Evolutionary conservation across 116 monocot species (phyloP).

Genomic region (Posidonia oceanica): DNA sequence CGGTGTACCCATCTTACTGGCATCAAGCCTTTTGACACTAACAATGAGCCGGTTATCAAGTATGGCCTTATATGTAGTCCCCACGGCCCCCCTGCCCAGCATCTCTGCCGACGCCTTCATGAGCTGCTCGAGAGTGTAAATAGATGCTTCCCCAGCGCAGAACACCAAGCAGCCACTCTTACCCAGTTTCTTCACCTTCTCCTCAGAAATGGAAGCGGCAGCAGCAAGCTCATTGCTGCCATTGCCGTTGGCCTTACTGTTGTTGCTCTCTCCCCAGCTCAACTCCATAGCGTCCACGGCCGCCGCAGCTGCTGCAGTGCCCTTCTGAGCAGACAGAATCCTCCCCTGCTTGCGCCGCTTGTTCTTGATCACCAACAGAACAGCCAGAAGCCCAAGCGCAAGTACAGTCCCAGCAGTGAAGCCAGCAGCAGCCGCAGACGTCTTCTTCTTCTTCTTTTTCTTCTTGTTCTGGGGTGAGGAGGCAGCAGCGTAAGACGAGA

Average conservation of each 20-base stretch:
- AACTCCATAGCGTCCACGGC: conserved; percentile 9
- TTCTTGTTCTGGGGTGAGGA: background rate
- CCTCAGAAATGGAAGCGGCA: conserved; percentile 43
- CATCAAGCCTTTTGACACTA: conserved; percentile 68
- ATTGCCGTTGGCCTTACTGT: conserved; percentile 1
- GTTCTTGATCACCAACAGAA: conserved; percentile 21
- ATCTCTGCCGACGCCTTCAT: conserved; percentile 85
- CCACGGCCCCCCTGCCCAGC: conserved; percentile 65
- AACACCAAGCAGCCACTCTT: conserved; percentile 74
- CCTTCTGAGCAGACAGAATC: conserved; percentile 26
- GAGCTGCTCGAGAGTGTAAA: conserved; percentile 72
- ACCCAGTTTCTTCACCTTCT: conserved; percentile 53
- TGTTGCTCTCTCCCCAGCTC: conserved; percentile 4
- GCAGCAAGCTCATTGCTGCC: conserved; percentile 24
- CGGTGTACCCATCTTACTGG: conserved; percentile 22
- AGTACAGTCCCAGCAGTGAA: conserved; percentile 18
- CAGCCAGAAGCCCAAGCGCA: conserved; percentile 17
- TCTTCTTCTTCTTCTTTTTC: conserved; percentile 14
- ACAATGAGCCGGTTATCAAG: conserved; percentile 41
- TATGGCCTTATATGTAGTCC: conserved; percentile 82
- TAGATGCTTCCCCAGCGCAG: conserved; percentile 63
- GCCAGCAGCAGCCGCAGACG: conserved; percentile 14
- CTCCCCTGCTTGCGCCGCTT: conserved; percentile 22
- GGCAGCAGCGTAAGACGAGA: conserved; percentile 5
- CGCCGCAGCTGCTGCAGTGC: conserved; percentile 3